A percentile compares a stretch with the other conserved stretches of the same genome.
phyloP scores from a whole-genome alignment of 129 eudicot species.

The Chrysanthemum seticuspe region DNA sequence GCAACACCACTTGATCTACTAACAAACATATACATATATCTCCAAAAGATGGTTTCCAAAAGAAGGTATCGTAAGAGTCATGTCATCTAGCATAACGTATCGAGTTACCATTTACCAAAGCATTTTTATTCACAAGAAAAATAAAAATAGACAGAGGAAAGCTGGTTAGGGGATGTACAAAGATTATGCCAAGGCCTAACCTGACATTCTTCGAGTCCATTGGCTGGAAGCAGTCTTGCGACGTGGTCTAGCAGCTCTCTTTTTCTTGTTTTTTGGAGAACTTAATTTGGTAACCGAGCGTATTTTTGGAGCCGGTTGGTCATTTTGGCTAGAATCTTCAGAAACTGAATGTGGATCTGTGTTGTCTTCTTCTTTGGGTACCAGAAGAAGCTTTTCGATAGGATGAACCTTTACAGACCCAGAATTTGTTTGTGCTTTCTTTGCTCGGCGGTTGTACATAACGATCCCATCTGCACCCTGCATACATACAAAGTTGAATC shows the following conservation, averaged over 20 bases:
- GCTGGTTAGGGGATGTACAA: slow-evolving; percentile 35
- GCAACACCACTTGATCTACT: slow-evolving; percentile 15
- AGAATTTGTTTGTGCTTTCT: slow-evolving; percentile 42
- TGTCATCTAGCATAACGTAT: too few relatives aligned
- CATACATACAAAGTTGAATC: slow-evolving; percentile 8
- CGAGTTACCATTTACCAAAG: too few relatives aligned
- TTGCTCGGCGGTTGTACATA: slow-evolving; percentile 46
- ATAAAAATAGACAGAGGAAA: slow-evolving; percentile 4
- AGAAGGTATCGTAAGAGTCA: neutral
- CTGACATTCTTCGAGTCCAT: slow-evolving; percentile 46
- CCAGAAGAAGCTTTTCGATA: slow-evolving; percentile 25
- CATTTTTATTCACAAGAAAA: slow-evolving; percentile 32
- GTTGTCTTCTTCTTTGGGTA: slow-evolving; percentile 29
- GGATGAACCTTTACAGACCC: slow-evolving; percentile 41
- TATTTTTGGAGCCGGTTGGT: slow-evolving; percentile 44
- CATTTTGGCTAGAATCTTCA: slow-evolving; percentile 32
- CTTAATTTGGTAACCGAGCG: slow-evolving; percentile 47
- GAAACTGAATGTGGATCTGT: slow-evolving; percentile 17
- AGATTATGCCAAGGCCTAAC: slow-evolving; percentile 29
- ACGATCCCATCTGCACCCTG: slow-evolving; percentile 51
- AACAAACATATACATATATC: slow-evolving; percentile 25
- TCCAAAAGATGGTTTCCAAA: slow-evolving; percentile 24
- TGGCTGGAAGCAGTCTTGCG: slow-evolving; percentile 45
- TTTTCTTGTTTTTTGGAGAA: slow-evolving; percentile 44
- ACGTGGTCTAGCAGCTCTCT: slow-evolving; percentile 48